A percentile compares a stretch with the other conserved stretches of the same genome.
Conservation (phyloP, 2,329 filamentous ascomycete species). For the Sporothrix inflata region DNA sequence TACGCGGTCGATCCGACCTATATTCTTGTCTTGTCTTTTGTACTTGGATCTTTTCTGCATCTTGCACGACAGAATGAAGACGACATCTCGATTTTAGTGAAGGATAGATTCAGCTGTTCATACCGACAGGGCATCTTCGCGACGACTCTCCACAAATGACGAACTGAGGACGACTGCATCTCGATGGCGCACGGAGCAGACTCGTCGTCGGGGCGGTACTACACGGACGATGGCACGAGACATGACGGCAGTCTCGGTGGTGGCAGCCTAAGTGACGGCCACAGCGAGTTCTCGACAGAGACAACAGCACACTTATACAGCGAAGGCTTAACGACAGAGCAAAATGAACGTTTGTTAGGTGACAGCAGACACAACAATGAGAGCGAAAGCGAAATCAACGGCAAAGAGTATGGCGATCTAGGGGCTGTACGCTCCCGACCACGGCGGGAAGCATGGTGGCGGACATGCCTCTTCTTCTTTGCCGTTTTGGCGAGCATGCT, state of each 20-base stretch:
- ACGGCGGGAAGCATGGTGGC: conserved; percentile 14
- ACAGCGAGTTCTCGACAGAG: neutral
- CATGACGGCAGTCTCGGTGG: neutral
- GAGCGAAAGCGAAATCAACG: neutral
- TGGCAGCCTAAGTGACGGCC: neutral
- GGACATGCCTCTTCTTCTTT: conserved; percentile 14
- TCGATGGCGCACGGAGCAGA: conserved; percentile 11
- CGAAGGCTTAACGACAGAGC: neutral
- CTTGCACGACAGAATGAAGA: neutral
- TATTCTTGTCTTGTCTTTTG: neutral
- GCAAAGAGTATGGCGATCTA: neutral
- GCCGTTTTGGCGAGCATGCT: conserved; percentile 23
- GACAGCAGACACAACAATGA: neutral
- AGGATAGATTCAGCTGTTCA: no score
- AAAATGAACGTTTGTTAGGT: neutral
- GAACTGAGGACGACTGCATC: neutral
- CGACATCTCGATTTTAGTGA: neutral
- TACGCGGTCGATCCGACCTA: neutral
- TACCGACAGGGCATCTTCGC: neutral
- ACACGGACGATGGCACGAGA: neutral
- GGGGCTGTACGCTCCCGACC: neutral
- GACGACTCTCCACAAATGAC: neutral
- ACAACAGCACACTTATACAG: neutral
- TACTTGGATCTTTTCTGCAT: neutral
- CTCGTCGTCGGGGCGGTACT: neutral